Conservation (phyloP, 2,329 filamentous ascomycete species). For the Biscogniauxia sp. region DNA sequence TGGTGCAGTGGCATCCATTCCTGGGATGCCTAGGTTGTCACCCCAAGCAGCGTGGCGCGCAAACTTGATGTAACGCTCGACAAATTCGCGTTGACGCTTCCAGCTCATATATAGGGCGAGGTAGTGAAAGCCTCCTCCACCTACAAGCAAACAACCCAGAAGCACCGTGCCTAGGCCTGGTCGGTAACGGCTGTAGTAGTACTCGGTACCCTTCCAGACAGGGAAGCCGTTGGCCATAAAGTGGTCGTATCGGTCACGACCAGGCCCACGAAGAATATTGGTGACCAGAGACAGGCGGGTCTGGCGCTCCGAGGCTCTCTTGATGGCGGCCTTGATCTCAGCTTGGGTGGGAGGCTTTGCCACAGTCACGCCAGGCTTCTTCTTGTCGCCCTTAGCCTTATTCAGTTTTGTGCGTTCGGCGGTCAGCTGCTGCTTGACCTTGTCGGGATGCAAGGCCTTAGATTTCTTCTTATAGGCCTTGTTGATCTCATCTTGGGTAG, state of each 20-base stretch:
- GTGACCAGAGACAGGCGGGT: constrained; percentile 80
- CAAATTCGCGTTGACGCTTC: constrained; percentile 87
- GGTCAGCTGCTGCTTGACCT: constrained; percentile 81
- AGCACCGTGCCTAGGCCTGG: constrained; percentile 86
- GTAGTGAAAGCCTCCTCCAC: constrained; percentile 86
- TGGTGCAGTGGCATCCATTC: constrained; percentile 51
- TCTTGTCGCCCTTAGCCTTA: constrained; percentile 51
- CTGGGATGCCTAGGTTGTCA: constrained; percentile 71
- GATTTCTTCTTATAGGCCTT: constrained; percentile 92
- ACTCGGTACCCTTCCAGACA: constrained; percentile 93
- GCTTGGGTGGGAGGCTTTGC: constrained; percentile 68
- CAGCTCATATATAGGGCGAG: constrained; percentile 79
- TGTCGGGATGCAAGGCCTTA: constrained; percentile 85
- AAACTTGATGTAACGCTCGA: constrained; percentile 87
- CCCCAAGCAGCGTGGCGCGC: constrained; percentile 89
- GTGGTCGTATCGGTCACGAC: constrained; percentile 87
- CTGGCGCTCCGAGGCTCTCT: constrained; percentile 79
- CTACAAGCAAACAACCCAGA: constrained; percentile 74
- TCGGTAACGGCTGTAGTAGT: constrained; percentile 94
- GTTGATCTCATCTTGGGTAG: constrained; percentile 83
- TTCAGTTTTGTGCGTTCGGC: constrained; percentile 61
- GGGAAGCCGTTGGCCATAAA: constrained; percentile 93
- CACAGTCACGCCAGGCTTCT: constrained; percentile 62
- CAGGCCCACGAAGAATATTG: constrained; percentile 78
- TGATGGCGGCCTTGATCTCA: constrained; percentile 75